These are phyloP conservation scores for Dactylonectria macrodidyma DNA, from an alignment of 2,329 filamentous ascomycete genomes.

Conservation along the genomic window DNA sequence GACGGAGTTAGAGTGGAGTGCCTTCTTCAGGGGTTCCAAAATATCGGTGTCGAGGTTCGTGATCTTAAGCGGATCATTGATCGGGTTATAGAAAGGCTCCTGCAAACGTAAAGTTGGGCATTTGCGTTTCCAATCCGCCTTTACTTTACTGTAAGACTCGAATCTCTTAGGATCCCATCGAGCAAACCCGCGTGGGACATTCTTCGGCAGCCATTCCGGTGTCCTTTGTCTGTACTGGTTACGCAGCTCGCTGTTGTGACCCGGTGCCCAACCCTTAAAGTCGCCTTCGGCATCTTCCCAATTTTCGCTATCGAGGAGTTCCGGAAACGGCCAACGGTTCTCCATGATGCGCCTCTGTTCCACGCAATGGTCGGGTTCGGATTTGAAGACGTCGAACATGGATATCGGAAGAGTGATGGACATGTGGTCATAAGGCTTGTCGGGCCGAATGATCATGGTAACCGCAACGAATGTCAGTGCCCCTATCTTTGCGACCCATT, in stretches of 20 bases:
- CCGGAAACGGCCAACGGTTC: constrained; percentile 51
- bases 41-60: constrained; percentile 56
- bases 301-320: constrained; percentile 41
- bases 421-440: constrained; percentile 51
- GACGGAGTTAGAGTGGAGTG: constrained; percentile 47
- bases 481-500: constrained; percentile 36
- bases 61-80: constrained; percentile 58
- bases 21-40: constrained; percentile 46
- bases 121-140: constrained; percentile 29
- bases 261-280: constrained; percentile 54
- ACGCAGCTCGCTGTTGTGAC: constrained; percentile 41
- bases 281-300: constrained; percentile 49
- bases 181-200: constrained; percentile 48
- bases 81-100: constrained; percentile 56
- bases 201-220: constrained; percentile 49
- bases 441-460: constrained; percentile 46
- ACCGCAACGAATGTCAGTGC: constrained; percentile 41
- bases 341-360: constrained; percentile 41
- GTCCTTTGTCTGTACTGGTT: constrained; percentile 45
- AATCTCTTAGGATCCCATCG: constrained; percentile 49
- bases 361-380: constrained; percentile 46
- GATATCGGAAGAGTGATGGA: constrained; percentile 51
- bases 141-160: constrained; percentile 33
- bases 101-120: constrained; percentile 37
- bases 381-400: constrained; percentile 48